phyloP scores from a whole-genome alignment of 768 basidiomycete species.

The Boletus tylopilopsis region DNA sequence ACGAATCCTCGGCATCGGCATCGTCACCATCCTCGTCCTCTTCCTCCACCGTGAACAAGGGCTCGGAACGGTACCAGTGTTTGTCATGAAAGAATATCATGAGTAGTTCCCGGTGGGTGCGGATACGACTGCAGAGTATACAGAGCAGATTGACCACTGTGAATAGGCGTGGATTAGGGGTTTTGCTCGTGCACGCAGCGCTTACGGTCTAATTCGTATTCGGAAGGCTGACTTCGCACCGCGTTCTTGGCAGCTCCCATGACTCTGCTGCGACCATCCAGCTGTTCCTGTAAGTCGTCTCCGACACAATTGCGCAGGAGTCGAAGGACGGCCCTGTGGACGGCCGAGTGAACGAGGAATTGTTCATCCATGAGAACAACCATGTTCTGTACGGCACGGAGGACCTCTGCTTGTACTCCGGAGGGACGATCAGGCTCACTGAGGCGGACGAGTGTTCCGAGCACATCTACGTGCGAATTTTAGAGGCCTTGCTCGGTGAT shows the following conservation, averaged over 20 bases:
- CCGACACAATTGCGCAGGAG: constrained; percentile 85
- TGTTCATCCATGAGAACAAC: constrained; percentile 89
- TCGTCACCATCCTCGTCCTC: constrained; percentile 63
- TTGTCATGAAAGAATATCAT: constrained; percentile 98
- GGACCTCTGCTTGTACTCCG: constrained; percentile 89
- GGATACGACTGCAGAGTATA: constrained; percentile 88
- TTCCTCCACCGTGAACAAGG: constrained; percentile 72
- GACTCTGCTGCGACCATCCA: constrained; percentile 69
- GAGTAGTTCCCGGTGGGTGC: constrained; percentile 82
- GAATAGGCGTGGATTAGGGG: constrained; percentile 8
- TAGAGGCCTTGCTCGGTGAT: background rate
- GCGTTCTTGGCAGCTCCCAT: constrained; percentile 84
- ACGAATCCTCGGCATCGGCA: constrained; percentile 32
- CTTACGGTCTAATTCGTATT: constrained; percentile 86
- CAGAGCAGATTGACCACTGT: constrained; percentile 90
- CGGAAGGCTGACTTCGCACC: constrained; percentile 68
- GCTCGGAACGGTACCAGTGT: constrained; percentile 78
- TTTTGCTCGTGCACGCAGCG: constrained; percentile 6
- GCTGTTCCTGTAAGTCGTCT: constrained; percentile 85
- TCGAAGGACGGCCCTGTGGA: constrained; percentile 83
- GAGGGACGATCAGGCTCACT: constrained; percentile 82
- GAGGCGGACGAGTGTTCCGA: constrained; percentile 79
- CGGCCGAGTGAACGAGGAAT: constrained; percentile 87
- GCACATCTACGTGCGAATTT: constrained; percentile 52
- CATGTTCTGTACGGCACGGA: constrained; percentile 85